Evolutionary conservation across 495 filamentous ascomycete species (phyloP), one percentile per base, ranked within the genome.

Genomic region (Tuber aestivum): DNA sequence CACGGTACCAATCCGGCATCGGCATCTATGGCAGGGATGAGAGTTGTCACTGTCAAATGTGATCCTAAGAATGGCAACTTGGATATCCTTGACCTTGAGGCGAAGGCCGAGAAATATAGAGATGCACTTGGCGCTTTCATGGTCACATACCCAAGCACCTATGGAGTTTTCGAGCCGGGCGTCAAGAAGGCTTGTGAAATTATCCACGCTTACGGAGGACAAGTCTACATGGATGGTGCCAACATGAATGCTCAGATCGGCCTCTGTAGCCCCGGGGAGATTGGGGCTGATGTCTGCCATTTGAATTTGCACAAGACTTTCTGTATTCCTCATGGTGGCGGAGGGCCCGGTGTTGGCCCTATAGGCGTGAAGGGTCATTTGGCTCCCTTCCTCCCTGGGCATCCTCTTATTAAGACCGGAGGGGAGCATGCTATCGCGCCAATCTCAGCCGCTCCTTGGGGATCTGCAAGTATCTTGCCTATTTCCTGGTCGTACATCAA

Each of bases 211-310:
- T 86, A 95, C 81, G 96, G 96, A 70, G 95, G 95, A 27, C 93
- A 97, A 83, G 95, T 99, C 40, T 99, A 97, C 86, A 97, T 99
- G 95, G 95, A 99, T 84, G 95, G 95, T 73, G 95, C 95, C 72
- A 99, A 99, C 85, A 95, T 99, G 94, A 99, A 98, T 82, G 95
- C 95, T 37, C 95, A 99, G 84, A 97, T 99, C 76, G 95, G 95
- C 1, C 89, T 99, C 16, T 98, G 95, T 87, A 97, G 94, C 0
- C 95, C 95, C 7, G 95, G 95, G 23, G 94, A 97, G 83, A 97
- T 99, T 80, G 95, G 95, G 56, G 95, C 95, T 18, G 95, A 99
- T 82, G 96, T 98, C 40, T 99, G 95, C 88, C 95, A 99, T 86
- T 86, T 99, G 74, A 99, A 99, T 84, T 87, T 99, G 23, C 95